Conservation (phyloP, 371 early-diverging fungal genomes). For the Mucor racemosus region DNA sequence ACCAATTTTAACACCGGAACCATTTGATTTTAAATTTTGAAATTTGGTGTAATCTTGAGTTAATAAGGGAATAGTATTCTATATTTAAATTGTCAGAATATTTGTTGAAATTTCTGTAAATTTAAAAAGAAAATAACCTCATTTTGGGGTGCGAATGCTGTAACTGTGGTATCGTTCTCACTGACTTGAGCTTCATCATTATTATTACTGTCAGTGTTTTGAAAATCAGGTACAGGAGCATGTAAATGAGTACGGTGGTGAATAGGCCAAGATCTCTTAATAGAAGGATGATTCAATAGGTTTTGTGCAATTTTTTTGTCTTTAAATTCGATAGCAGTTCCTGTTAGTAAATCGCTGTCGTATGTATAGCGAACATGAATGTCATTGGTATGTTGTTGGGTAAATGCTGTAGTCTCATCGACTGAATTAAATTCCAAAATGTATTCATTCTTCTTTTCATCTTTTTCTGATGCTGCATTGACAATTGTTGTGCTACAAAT, state of each 20-base stretch:
- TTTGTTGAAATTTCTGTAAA: no score
- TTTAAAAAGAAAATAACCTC: slow-evolving; percentile 5
- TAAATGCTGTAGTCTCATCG: slow-evolving; percentile 2
- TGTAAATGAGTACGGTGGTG: slow-evolving; percentile 26
- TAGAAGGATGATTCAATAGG: slow-evolving; percentile 13
- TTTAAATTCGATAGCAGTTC: slow-evolving; percentile 34
- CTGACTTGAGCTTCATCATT: neutral
- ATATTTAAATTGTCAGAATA: neutral
- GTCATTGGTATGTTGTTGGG: slow-evolving; percentile 8
- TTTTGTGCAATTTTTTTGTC: slow-evolving; percentile 19
- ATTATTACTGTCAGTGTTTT: neutral
- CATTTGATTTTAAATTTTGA: slow-evolving; percentile 25
- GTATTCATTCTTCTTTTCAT: neutral
- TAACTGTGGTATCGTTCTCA: neutral
- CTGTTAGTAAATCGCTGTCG: slow-evolving; percentile 35
- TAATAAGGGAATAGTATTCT: slow-evolving; percentile 30
- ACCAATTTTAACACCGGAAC: slow-evolving; percentile 41
- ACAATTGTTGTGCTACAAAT: neutral
- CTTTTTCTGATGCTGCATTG: neutral
- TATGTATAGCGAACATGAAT: slow-evolving; percentile 31
- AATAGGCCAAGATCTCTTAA: slow-evolving; percentile 40
- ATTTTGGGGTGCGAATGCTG: slow-evolving; percentile 18
- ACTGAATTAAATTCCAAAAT: slow-evolving; percentile 22
- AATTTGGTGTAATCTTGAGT: slow-evolving; percentile 28
- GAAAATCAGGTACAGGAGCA: slow-evolving; percentile 8